Base-by-base conservation (phyloP, 1,139 yeast genomes). In the Debaryomycetaceae sp. region DNA sequence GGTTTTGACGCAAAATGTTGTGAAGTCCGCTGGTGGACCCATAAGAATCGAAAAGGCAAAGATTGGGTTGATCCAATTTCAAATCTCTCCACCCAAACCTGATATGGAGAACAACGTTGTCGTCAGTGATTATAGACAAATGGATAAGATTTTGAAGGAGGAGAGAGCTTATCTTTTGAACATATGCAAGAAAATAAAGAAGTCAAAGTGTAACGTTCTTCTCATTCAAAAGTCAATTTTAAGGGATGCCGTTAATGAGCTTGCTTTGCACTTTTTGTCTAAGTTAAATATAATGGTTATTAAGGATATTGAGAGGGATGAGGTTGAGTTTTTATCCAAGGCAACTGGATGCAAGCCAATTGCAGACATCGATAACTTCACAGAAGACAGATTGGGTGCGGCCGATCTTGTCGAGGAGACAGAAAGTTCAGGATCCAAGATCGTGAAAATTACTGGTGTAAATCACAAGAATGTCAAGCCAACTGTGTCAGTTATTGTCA, bases 61-160 rank as follows among this genome's bases (percentile, higher is more conserved):
- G 53, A 89, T 93, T 55, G 99, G 95, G 9, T 78, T 93, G 57
- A 80, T 93, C 52, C 99, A 95, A 68, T 93, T 93, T 72, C 99
- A 93, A 69, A 76, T 93, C 50, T 90, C 98, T 31, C 99, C 99
- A 38, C 99, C 99, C 56, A 93, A 93, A 65, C 99, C 99, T 36
- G 99, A 93, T 63, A 88, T 95, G 86, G 99, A 93, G 69, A 93
- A 93, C 64, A 93, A 91, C 62, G 95, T 93, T 46, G 96, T 95
- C 44, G 98, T 93, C 44, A 93, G 88, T 63, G 99, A 93, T 66
- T 93, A 93, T 72, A 82, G 99, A 70, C 99, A 95, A 68, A 93
- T 93, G 99, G 99, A 93, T 70, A 93, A 91, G 73, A 93, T 93
- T 56, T 76, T 93, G 62, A 95, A 95, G 63, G 99, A 93, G 68